Base-by-base conservation (phyloP, 768 basidiomycete species). In the Leccinellum albellum region DNA sequence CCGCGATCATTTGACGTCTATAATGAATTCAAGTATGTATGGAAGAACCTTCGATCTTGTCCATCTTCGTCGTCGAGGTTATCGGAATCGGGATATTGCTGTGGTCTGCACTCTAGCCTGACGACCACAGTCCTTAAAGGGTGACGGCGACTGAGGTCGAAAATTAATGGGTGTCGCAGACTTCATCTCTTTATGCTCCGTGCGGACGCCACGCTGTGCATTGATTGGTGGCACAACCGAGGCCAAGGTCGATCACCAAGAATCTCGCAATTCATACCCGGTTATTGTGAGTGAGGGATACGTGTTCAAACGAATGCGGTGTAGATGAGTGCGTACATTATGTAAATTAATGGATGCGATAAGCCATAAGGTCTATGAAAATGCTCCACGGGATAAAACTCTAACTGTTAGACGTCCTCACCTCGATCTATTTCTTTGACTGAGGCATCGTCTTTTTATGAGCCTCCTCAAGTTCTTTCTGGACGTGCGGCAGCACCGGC, bases 391-490 rank as follows among this genome's bases (percentile, higher is more conserved):
- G n/a, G 45, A 53, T 64, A 40, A 55, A 14, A 23, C 35, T 66
- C 65, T 67, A 65, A 15, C 40, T 55, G 45, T 47, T 61, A 55
- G 55, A 37, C 42, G 47, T 62, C 37, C 51, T 28, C 23, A 26
- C 24, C 23, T 46, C 53, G 20, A 53, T 71, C 77, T 88, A 90
- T 76, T 89, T 88, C 79, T 88, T 90, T 45, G 78, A 72, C 57
- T 82, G 78, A 40, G 84, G 82, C 51, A 88, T 72, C 46, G 87
- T 85, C 80, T 91, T 93, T 72, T 84, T 84, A 70, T 94, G 89
- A 14, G 86, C 89, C 31, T 91, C 92, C 69, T 89, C 86, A 59
- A 97, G 83, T 54, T 97, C 95, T 69, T 83, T 86, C 74, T 98
- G 96, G 17, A 94, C 73, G 64, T 88, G 84, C 5, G 91, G 88